A percentile compares a stretch with the other conserved stretches of the same genome.
Evolutionary conservation across 306 rosid genomes (phyloP).

Genomic region (Sechiopsis laciniata): DNA sequence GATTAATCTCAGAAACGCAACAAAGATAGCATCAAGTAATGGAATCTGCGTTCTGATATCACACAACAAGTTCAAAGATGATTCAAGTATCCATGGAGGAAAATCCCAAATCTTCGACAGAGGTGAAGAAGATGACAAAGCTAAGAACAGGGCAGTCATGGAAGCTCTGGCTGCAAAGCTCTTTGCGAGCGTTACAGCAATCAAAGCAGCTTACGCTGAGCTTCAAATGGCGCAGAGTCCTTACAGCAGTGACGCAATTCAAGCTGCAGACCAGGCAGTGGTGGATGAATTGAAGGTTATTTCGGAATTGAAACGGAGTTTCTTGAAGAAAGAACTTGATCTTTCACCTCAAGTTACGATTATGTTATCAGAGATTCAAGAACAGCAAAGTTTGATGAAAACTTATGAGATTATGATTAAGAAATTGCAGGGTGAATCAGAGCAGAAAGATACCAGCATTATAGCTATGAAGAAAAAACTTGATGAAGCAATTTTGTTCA

Average conservation of each 20-base stretch:
- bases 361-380: conserved; percentile 94
- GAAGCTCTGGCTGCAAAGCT: conserved; percentile 84
- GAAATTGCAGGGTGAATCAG: conserved; percentile 53
- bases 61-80: conserved; percentile 42
- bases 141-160: conserved; percentile 55
- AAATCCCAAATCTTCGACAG: conserved; percentile 27
- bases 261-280: conserved; percentile 70
- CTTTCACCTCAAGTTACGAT: conserved; percentile 82
- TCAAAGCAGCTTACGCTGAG: conserved; percentile 88
- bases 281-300: conserved; percentile 68
- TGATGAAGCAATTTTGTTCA: conserved; percentile 29
- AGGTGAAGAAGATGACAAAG: conserved; percentile 32
- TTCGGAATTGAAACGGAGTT: conserved; percentile 66
- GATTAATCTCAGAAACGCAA: conserved; percentile 51
- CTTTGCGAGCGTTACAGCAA: conserved; percentile 78
- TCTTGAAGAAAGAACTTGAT: conserved; percentile 61
- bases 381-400: conserved; percentile 77
- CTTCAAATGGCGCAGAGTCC: conserved; percentile 96
- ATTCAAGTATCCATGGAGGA: conserved; percentile 24
- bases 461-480: conserved; percentile 33
- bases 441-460: conserved; percentile 27
- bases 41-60: conserved; percentile 70
- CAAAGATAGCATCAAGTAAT: conserved; percentile 58
- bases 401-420: conserved; percentile 74
- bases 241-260: conserved; percentile 66